Conservation (phyloP, 345 rosid genomes). For the Conringia planisiliqua region DNA sequence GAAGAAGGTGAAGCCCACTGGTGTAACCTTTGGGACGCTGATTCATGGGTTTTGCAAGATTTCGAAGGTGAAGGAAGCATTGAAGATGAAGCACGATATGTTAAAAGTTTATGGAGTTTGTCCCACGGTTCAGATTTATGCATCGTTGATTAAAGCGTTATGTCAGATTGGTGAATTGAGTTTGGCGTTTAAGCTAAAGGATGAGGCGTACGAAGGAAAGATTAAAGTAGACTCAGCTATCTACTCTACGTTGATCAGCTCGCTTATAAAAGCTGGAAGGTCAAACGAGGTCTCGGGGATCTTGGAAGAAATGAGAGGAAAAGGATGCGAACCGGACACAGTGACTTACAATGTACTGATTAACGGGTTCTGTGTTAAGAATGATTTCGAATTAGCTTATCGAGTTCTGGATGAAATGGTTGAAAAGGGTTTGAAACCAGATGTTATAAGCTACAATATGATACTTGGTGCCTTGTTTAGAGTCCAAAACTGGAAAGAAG, state of each 20-base stretch:
- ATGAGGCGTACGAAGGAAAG: slow-evolving; percentile 50
- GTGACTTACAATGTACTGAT: slow-evolving; percentile 69
- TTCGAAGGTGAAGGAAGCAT: slow-evolving; percentile 57
- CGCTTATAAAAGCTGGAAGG: slow-evolving; percentile 49
- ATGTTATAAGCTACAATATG: slow-evolving; percentile 61
- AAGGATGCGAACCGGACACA: slow-evolving; percentile 52
- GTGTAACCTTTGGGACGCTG: slow-evolving; percentile 57
- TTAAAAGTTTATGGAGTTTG: slow-evolving; percentile 32
- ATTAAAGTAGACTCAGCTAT: slow-evolving; percentile 47
- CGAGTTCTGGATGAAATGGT: slow-evolving; percentile 56
- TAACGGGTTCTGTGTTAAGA: slow-evolving; percentile 44
- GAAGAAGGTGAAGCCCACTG: slow-evolving; percentile 47
- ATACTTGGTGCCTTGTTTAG: slow-evolving; percentile 57
- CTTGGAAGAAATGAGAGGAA: slow-evolving; percentile 58
- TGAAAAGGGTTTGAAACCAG: slow-evolving; percentile 52
- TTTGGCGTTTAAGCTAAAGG: slow-evolving; percentile 59
- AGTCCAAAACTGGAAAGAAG: slow-evolving; percentile 54
- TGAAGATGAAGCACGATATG: slow-evolving; percentile 67
- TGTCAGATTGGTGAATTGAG: slow-evolving; percentile 45
- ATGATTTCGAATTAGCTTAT: slow-evolving; percentile 54
- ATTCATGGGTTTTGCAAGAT: slow-evolving; percentile 50
- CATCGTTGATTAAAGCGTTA: slow-evolving; percentile 53
- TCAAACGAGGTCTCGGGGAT: slow-evolving; percentile 45
- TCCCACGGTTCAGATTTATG: slow-evolving; percentile 44
- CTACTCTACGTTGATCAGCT: slow-evolving; percentile 56